A percentile compares a stretch with the other conserved stretches of the same genome.
Conservation (phyloP, 208 protist genomes). For the Tritrichomonas foetus region DNA sequence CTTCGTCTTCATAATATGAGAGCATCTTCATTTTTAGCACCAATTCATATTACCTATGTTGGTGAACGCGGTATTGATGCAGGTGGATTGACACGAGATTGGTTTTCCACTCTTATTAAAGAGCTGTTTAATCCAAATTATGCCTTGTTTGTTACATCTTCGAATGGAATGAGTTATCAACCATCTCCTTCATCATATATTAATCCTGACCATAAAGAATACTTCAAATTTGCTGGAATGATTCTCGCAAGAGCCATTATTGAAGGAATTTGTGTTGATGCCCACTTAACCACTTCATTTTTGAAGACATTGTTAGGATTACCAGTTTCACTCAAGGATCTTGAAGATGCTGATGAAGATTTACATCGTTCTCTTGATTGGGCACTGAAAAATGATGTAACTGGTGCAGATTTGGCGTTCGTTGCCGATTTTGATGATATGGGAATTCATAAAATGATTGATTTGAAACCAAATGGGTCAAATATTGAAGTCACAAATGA, state of each 20-base stretch:
- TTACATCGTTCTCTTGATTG: conserved; percentile 83
- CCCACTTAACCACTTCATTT: conserved; percentile 89
- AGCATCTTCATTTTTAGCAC: neutral
- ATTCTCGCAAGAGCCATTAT: conserved; percentile 69
- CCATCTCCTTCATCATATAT: conserved; percentile 85
- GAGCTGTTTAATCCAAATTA: conserved; percentile 51
- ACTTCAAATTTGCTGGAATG: conserved; percentile 82
- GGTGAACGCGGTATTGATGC: conserved; percentile 51
- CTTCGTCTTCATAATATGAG: neutral
- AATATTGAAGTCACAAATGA: conserved; percentile 83
- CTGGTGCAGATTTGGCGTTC: conserved; percentile 79
- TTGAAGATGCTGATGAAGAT: conserved; percentile 86
- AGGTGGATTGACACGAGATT: conserved; percentile 49
- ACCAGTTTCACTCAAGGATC: conserved; percentile 75
- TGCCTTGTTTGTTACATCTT: conserved; percentile 44
- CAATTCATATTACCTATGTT: conserved; percentile 39
- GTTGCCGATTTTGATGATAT: conserved; percentile 81
- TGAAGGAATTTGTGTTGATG: conserved; percentile 82
- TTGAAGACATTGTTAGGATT: conserved; percentile 94
- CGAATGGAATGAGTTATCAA: conserved; percentile 69
- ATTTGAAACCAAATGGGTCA: conserved; percentile 78
- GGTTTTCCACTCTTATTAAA: conserved; percentile 45
- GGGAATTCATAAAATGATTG: conserved; percentile 72
- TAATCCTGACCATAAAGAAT: conserved; percentile 89
- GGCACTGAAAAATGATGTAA: conserved; percentile 80